Base-by-base conservation (phyloP, 192 early-diverging fungal species). In the Coemansia nantahalensis region DNA sequence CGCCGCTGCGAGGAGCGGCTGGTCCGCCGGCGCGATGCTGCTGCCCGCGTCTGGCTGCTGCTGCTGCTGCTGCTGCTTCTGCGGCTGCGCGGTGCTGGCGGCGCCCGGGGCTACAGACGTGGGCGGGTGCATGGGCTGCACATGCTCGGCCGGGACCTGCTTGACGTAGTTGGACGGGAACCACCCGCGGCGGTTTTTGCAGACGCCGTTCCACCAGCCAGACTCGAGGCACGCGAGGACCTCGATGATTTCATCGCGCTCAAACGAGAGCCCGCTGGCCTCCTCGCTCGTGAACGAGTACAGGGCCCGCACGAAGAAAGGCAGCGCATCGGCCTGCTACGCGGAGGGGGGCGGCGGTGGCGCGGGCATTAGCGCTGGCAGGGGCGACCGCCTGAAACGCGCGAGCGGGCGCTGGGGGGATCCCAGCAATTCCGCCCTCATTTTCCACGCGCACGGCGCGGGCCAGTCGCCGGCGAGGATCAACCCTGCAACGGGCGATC, bases 161-260 rank as follows among this genome's bases (percentile, higher is more conserved):
- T 80, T 67, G 34, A 91, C 86, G 77, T 90, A 91, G 74, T 93
- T 90, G 22, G 85, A 86, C 10, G 91, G 91, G 74, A 93, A 93
- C 90, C 91, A 89, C 18, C 95, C 95, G 38, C 90, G 82, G 54
- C 83, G 70, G 39, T 79, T 84, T 45, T 80, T 79, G 59, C 85
- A 87, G 48, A 86, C 62, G 14, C 96, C 96, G 56, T 95, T 92
- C 96, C 96, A 98, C 96, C 96, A 98, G 13, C 94, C 96, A 1
- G 90, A 90, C 51, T 87, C 83, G 24, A 97, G 85, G 52, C 90
- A 88, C 9, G 84, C 86, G 9, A 95, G 70, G 7, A 98, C 94
- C 53, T 93, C 86, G 59, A 98, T 93, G 48, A 87, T 69, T 57
- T 95, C 91, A 49, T 88, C 92, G 50, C 83, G 79, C 45, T 81